Evolutionary conservation across 2,329 filamentous ascomycete species (phyloP).

Genomic region (Fusarium foetens): DNA sequence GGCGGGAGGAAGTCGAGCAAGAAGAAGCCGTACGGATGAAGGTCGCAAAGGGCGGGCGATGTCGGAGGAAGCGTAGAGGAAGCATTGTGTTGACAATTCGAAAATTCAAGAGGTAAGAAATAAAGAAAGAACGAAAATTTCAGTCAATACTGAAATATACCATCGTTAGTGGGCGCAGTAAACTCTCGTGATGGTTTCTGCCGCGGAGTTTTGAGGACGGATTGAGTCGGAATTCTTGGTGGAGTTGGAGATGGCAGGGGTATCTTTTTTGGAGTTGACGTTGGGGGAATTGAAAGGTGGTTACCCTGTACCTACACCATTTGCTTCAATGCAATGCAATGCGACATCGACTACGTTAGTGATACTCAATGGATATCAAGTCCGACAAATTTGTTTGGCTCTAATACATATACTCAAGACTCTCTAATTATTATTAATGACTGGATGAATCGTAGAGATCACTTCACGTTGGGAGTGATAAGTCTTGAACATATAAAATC

Average conservation of each 20-base stretch:
- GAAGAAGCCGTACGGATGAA: slow-evolving; percentile 37
- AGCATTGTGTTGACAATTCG: slow-evolving; percentile 20
- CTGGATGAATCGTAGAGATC: background rate
- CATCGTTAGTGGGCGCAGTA: slow-evolving; percentile 39
- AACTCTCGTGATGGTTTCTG: slow-evolving; percentile 59
- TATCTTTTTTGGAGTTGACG: slow-evolving; percentile 32
- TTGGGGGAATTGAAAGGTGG: slow-evolving; percentile 5
- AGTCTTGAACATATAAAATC: accelerated
- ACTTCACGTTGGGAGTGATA: too few species aligned
- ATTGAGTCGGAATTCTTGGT: slow-evolving; percentile 10
- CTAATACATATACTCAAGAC: background rate
- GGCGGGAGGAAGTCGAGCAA: slow-evolving; percentile 37
- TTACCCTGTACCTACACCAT: slow-evolving; percentile 18
- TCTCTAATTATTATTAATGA: too few species aligned
- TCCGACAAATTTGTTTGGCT: background rate
- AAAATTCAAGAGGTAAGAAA: background rate
- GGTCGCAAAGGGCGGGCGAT: slow-evolving; percentile 23
- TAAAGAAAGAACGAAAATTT: background rate
- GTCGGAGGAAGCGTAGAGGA: slow-evolving; percentile 32
- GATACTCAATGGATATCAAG: background rate
- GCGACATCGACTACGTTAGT: too few species aligned
- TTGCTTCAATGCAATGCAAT: background rate
- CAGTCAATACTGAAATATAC: slow-evolving; percentile 27
- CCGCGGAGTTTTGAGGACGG: slow-evolving; percentile 59
- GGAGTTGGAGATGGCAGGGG: slow-evolving; percentile 30